Percentiles rank a stretch among this genome's conserved stretches.
These are phyloP conservation scores for Phlebiopsis flavidoalba DNA, from an alignment of 768 basidiomycete genomes.

Conservation along the genomic window DNA sequence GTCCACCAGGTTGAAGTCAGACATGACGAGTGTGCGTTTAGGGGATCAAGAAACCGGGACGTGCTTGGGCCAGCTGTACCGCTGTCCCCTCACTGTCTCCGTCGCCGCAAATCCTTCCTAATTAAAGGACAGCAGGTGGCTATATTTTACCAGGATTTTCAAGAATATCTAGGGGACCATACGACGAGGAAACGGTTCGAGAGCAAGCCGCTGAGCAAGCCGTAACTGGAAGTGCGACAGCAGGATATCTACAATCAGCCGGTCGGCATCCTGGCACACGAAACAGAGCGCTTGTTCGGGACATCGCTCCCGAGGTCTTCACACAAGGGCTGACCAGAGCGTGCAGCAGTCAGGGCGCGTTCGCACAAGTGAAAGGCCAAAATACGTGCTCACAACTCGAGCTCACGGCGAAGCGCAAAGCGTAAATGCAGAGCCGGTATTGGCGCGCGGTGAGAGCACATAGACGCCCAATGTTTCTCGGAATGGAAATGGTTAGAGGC, in stretches of 20 bases:
- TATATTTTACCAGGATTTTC: background rate
- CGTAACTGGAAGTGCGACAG: background rate
- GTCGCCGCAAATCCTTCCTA: background rate
- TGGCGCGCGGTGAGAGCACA: background rate
- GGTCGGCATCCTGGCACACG: conserved; percentile 1
- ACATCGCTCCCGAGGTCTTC: background rate
- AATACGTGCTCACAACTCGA: background rate
- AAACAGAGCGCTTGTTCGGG: background rate
- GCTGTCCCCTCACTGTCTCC: background rate
- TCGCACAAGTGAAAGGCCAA: background rate
- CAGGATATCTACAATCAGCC: background rate
- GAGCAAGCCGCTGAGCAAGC: background rate
- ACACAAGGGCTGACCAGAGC: background rate
- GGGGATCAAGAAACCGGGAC: background rate
- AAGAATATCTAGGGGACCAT: background rate
- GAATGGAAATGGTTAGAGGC: background rate
- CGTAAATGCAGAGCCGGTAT: background rate
- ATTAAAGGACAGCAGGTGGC: background rate
- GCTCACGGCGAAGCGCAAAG: background rate
- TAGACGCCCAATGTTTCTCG: background rate
- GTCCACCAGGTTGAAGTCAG: conserved; percentile 70
- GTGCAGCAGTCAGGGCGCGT: background rate
- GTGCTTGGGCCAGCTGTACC: background rate
- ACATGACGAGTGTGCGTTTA: conserved; percentile 33
- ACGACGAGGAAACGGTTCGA: background rate